A percentile compares a stretch with the other conserved stretches of the same genome.
These are phyloP conservation scores for Platanthera zijinensis DNA, from an alignment of 106 monocot genomes.

Conservation along the genomic window DNA sequence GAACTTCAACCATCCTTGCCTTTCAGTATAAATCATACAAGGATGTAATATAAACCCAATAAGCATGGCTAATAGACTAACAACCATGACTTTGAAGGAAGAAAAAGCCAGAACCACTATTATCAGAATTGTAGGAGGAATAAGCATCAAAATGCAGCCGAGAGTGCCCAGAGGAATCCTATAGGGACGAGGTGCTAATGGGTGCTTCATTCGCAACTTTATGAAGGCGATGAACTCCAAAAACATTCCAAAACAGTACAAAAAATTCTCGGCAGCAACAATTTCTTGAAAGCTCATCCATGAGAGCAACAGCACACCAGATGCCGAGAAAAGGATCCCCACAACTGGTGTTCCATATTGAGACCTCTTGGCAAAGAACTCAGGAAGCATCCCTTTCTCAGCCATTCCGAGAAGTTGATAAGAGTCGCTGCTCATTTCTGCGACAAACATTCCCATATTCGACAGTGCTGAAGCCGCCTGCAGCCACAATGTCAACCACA, in stretches of 20 bases:
- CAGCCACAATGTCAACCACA: conserved; percentile 55
- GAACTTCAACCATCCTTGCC: conserved; percentile 36
- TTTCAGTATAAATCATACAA: conserved; percentile 29
- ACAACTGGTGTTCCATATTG: conserved; percentile 46
- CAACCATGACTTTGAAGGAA: conserved; percentile 45
- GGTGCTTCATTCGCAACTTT: conserved; percentile 36
- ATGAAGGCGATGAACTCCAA: conserved; percentile 59
- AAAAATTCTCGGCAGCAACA: conserved; percentile 63
- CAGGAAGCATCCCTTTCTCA: conserved; percentile 68
- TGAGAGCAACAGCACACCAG: conserved; percentile 56
- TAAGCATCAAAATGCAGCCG: conserved; percentile 51
- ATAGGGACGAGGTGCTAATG: conserved; percentile 36
- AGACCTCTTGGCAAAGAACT: conserved; percentile 47
- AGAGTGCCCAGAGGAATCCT: conserved; percentile 55
- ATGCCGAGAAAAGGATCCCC: conserved; percentile 69
- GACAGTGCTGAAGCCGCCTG: conserved; percentile 56
- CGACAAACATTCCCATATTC: conserved; percentile 69
- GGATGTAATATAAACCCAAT: conserved; percentile 47
- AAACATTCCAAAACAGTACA: conserved; percentile 73
- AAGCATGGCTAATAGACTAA: conserved; percentile 41
- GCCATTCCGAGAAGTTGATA: conserved; percentile 83
- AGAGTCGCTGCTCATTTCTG: conserved; percentile 82
- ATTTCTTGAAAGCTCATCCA: conserved; percentile 82
- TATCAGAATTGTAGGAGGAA: conserved; percentile 50
- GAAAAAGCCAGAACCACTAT: conserved; percentile 42